Conservation (phyloP, 805 yeast species). For the Kodamaea kaohsiungensis region DNA sequence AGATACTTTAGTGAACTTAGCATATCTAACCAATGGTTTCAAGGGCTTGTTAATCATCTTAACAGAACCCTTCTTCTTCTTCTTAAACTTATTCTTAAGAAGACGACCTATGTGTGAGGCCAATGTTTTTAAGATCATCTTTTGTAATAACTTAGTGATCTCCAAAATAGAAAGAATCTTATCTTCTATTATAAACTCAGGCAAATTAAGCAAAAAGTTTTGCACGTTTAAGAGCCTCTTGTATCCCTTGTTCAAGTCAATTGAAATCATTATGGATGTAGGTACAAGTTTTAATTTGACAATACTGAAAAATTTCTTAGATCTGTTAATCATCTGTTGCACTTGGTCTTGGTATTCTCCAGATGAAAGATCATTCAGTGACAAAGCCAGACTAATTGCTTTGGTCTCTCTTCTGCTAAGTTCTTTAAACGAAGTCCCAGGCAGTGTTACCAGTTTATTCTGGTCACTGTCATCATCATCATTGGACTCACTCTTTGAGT, state of each 20-base stretch:
- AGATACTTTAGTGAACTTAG: constrained; percentile 22
- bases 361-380: neutral
- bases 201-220: constrained; percentile 34
- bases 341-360: constrained; percentile 28
- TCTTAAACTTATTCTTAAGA: constrained; percentile 32
- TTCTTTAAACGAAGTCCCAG: neutral
- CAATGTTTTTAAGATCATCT: constrained; percentile 31
- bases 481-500: neutral
- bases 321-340: constrained; percentile 70
- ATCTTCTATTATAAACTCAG: constrained; percentile 32
- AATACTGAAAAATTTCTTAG: constrained; percentile 71
- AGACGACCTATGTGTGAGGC: constrained; percentile 38
- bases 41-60: constrained; percentile 19
- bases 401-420: neutral
- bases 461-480: neutral
- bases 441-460: neutral
- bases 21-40: constrained; percentile 24
- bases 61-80: constrained; percentile 14
- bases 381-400: constrained; percentile 2
- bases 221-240: constrained; percentile 39
- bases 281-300: constrained; percentile 47
- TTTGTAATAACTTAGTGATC: constrained; percentile 33
- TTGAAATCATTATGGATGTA: constrained; percentile 34
- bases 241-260: constrained; percentile 35
- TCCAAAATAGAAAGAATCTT: constrained; percentile 37